A percentile compares a stretch with the other conserved stretches of the same genome.
phyloP scores from a whole-genome alignment of 768 basidiomycete genomes.

The Nidula microcarpa region DNA sequence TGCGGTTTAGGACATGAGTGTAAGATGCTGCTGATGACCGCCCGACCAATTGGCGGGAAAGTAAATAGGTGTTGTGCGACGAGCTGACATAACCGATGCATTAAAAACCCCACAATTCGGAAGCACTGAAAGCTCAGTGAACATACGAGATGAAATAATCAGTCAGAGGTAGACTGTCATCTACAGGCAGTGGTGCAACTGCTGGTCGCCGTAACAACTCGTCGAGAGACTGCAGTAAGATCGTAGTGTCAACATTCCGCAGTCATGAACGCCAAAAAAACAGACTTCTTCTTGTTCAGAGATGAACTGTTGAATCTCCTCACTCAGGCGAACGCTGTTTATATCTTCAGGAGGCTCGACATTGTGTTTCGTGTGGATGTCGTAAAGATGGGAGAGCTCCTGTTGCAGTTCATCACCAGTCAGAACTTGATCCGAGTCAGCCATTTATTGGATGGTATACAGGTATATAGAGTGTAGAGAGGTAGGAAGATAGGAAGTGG shows the following conservation, averaged over 20 bases:
- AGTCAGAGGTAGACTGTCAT: constrained; percentile 44
- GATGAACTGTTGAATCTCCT: constrained; percentile 32
- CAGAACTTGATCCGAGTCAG: too few species aligned
- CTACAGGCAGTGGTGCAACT: constrained; percentile 27
- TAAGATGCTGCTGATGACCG: constrained; percentile 51
- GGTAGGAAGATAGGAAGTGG: too few species aligned
- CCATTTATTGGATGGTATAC: too few species aligned
- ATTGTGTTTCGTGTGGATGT: constrained; percentile 31
- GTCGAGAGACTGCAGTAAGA: constrained; percentile 20
- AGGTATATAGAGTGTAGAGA: too few species aligned
- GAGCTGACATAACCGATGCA: constrained; percentile 30
- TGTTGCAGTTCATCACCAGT: constrained; percentile 1
- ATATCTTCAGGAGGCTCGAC: constrained; percentile 16
- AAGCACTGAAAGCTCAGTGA: constrained; percentile 2
- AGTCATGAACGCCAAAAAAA: neutral
- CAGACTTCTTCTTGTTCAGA: constrained; percentile 24
- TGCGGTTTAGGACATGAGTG: constrained; percentile 46
- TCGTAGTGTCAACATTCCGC: neutral
- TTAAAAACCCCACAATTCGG: constrained; percentile 1
- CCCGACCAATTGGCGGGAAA: constrained; percentile 55
- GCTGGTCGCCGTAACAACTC: constrained; percentile 32
- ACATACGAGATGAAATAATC: constrained; percentile 57
- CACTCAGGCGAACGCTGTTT: constrained; percentile 26
- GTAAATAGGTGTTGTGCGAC: constrained; percentile 66
- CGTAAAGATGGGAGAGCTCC: constrained; percentile 19